Evolutionary conservation across 2,329 filamentous ascomycete species (phyloP).

Genomic region (Fusarium austroafricanum): DNA sequence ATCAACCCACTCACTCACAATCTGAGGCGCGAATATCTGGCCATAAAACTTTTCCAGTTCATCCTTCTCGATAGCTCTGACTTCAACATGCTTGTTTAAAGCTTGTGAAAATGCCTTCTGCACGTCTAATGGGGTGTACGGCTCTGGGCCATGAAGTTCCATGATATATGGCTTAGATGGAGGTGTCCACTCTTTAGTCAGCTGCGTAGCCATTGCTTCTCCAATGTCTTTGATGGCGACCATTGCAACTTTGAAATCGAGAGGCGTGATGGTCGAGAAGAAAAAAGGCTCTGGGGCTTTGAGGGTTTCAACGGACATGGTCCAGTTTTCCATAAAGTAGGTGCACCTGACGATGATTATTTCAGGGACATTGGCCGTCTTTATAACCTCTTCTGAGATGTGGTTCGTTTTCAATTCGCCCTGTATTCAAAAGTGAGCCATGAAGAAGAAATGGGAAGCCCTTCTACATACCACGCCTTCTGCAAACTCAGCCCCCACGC

Average conservation of each 20-base stretch:
- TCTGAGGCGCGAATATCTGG: constrained; percentile 39
- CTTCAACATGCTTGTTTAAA: constrained; percentile 42
- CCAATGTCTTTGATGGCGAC: constrained; percentile 46
- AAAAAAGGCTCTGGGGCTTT: constrained; percentile 47
- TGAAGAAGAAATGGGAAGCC: too few relatives aligned
- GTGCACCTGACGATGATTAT: constrained; percentile 49
- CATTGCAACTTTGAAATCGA: constrained; percentile 50
- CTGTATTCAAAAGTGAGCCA: constrained; percentile 36
- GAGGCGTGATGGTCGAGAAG: constrained; percentile 50
- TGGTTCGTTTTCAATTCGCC: constrained; percentile 54
- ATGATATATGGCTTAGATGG: constrained; percentile 45
- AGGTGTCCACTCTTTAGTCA: constrained; percentile 34
- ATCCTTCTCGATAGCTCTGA: constrained; percentile 44
- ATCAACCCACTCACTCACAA: constrained; percentile 47
- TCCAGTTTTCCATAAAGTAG: constrained; percentile 57
- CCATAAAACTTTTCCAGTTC: constrained; percentile 39
- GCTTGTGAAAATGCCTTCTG: constrained; percentile 47
- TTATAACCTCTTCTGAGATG: constrained; percentile 47
- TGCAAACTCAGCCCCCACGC: constrained; percentile 49
- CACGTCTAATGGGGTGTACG: constrained; percentile 47
- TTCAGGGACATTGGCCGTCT: constrained; percentile 25
- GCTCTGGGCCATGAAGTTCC: constrained; percentile 48
- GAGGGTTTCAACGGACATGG: constrained; percentile 43
- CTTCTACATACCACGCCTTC: constrained; percentile 46
- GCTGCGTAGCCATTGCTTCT: constrained; percentile 40